Conservation (phyloP, 345 rosid genomes). For the Hibiscus tridactylites region DNA sequence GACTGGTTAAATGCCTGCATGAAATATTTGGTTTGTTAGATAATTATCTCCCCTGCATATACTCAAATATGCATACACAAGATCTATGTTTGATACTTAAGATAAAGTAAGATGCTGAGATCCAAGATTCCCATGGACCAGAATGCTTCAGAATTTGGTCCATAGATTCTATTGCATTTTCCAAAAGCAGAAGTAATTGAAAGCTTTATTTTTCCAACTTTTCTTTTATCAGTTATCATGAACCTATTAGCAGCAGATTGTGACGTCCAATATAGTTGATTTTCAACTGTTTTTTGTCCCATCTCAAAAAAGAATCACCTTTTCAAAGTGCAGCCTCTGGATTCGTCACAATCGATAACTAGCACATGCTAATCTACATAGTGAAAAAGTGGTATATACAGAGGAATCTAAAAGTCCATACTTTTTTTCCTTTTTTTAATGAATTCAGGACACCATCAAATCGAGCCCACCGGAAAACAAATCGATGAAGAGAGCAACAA, state of each 20-base stretch:
- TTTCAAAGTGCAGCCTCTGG: neutral
- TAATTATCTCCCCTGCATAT: neutral
- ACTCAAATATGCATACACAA: no score
- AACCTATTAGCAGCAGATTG: neutral
- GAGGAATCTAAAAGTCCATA: neutral
- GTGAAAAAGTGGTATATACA: neutral
- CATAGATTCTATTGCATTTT: neutral
- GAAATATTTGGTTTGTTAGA: neutral
- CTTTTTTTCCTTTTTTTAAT: no score
- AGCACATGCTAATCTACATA: neutral
- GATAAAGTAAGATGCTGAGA: neutral
- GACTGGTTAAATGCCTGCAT: slow-evolving; percentile 20
- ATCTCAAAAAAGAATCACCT: neutral
- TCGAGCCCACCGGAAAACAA: slow-evolving; percentile 61
- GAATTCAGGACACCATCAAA: slow-evolving; percentile 47
- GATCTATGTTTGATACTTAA: no score
- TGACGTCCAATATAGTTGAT: neutral
- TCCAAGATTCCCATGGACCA: slow-evolving; percentile 15
- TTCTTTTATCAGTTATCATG: neutral
- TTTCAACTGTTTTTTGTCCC: neutral
- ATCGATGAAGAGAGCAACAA: slow-evolving; percentile 57
- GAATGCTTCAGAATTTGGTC: neutral
- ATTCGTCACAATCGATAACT: neutral
- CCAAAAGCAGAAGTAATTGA: neutral
- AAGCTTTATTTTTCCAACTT: neutral